Evolutionary conservation across 192 early-diverging fungal species (phyloP), one percentile per base, ranked within the genome.

Genomic region (Gonapodya prolifera): DNA sequence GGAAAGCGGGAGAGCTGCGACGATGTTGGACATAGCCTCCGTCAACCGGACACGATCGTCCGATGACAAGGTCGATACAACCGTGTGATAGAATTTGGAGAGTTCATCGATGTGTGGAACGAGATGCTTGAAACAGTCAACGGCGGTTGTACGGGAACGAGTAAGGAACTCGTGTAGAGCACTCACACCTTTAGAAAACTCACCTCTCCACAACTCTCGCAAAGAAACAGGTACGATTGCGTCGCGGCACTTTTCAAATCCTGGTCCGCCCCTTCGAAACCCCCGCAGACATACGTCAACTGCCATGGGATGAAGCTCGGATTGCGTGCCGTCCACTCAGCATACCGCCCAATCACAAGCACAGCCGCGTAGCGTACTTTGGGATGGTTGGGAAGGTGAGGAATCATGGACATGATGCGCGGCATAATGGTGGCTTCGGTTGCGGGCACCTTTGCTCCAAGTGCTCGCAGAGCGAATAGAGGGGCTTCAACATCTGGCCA

Each of bases 401-500:
- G 89, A 29, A 99, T 82, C 78, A 95, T 86, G 35, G 90, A 89
- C 95, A 99, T 97, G 36, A 99, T 94, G 80, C 91, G 87, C 30
- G 95, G 95, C 82, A 99, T 82, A 34, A 96, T 84, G 31, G 86
- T 86, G 34, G 87, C 85, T 80, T 98, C 95, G 30, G 86, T 79
- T 2, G 86, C 82, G 0, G 85, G 83, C 28, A 98, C 87, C 75
- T 92, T 91, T 8, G 94, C 88, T 23, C 96, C 96, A 93, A 99
- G 95, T 0, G 94, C 91, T 0, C 98, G 89, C 35, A 99, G 79
- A 0, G 97, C 88, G 87, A 98, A 97, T 70, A 98, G 85, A 13
- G 95, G 91, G 0, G 97, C 96, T 84, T 99, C 98, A 76, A 98
- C 89, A 35, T 91, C 90, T 79, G 98, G 96, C 98, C 98, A 99